A percentile compares a stretch with the other conserved stretches of the same genome.
These are phyloP conservation scores for Orbilia ellipsospora DNA, from an alignment of 2,329 filamentous ascomycete species.

Conservation along the genomic window DNA sequence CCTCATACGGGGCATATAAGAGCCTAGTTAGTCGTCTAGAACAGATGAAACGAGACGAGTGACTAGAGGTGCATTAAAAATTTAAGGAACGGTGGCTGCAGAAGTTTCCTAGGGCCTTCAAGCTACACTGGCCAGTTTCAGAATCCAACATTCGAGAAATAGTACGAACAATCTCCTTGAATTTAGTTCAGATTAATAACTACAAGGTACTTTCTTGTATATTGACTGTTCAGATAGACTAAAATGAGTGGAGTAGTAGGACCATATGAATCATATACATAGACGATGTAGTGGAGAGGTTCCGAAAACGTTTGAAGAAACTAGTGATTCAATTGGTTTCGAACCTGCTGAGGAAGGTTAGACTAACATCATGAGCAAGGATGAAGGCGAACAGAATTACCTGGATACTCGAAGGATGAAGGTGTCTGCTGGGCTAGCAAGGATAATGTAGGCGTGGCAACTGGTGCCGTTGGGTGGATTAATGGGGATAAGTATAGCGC, in stretches of 20 bases:
- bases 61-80: no score
- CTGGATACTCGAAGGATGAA: no score
- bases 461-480: background rate
- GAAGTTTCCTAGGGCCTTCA: no score
- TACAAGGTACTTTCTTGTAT: background rate
- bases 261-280: background rate
- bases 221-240: background rate
- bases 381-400: no score
- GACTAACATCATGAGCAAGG: background rate
- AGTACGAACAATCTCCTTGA: background rate
- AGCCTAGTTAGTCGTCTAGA: no score
- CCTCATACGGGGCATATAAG: no score
- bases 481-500: no score
- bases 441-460: constrained; percentile 8
- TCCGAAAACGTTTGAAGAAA: background rate
- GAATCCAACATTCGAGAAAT: constrained; percentile 12
- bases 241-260: background rate
- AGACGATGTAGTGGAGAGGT: background rate
- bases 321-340: background rate
- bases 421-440: no score
- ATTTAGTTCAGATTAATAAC: constrained; percentile 10
- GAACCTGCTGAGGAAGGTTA: background rate
- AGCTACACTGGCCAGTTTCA: constrained; percentile 14
- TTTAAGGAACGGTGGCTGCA: no score
- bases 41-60: no score